Evolutionary conservation across 2,329 filamentous ascomycete genomes (phyloP), one percentile per base, ranked within the genome.

Genomic region (Pezicula rhizophila): DNA sequence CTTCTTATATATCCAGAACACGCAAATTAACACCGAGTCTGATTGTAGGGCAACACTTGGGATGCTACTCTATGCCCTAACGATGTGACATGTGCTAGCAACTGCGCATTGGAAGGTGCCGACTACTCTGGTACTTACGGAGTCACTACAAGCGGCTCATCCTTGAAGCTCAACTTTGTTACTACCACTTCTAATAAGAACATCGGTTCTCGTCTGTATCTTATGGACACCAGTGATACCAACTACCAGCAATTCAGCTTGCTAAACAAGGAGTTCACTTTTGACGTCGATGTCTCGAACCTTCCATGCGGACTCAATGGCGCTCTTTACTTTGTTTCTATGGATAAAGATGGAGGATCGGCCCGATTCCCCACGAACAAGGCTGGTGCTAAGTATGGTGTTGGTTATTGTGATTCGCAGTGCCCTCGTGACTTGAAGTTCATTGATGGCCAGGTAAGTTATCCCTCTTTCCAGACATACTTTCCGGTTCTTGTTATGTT

Each of bases 301-400:
- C 70, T 86, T 17, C 77, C 78, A 51, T 89, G 85, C 60, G 85
- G 85, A 52, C 68, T 88, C 51, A 88, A 89, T 66, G 84, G 84
- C 47, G 84, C 84, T 41, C 69, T 88, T 42, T 87, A 88, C 69
- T 73, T 85, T 38, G 71, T 78, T 14, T 69, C 76, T 59, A 85
- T 86, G 81, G 73, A 78, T 10, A 68, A 71, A 6, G 78, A 83
- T 57, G 85, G 84, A 56, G 83, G 81, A 28, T 53, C 72, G 50
- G 60, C 69, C 51, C 69, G 68, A 57, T 76, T 75, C 56, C 60
- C 70, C 0, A 70, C 65, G 46, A 81, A 79, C 66, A 71, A 73
- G 47, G 80, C 74, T 23, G 81, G 82, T 50, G 78, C 81, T 2
- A 68, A 71, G 46, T 80, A 79, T 52, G 81, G 81, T 37, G 80